Percentiles rank a stretch among this genome's conserved stretches.
phyloP scores from a whole-genome alignment of 2,329 filamentous ascomycete species.

The Lasiodiplodia gonubiensis region DNA sequence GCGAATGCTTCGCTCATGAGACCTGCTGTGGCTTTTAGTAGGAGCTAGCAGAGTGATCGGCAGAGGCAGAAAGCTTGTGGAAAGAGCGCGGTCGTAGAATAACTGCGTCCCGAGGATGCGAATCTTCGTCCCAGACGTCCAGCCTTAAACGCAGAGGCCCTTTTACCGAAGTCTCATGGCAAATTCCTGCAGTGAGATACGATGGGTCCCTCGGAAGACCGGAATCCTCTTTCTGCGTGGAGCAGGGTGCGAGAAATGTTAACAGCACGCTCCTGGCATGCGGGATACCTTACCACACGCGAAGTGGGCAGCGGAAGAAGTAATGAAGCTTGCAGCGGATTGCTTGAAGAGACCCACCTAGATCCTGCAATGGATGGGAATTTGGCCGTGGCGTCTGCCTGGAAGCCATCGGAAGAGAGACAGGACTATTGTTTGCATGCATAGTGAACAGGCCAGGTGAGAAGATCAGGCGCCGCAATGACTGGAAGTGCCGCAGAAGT shows the following conservation, averaged over 20 bases:
- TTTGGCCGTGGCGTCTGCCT: constrained; percentile 10
- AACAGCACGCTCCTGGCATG: neutral
- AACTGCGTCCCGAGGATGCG: neutral
- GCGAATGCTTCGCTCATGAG: neutral
- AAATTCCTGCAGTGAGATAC: neutral
- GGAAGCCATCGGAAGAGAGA: constrained; percentile 9
- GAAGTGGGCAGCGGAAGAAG: constrained; percentile 10
- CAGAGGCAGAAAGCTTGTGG: neutral
- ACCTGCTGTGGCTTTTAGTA: neutral
- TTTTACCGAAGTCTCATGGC: constrained; percentile 13
- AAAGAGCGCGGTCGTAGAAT: neutral
- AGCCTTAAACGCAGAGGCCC: neutral
- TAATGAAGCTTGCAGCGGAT: neutral
- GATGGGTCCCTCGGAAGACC: neutral
- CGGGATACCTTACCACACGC: neutral
- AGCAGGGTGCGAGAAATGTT: constrained; percentile 11
- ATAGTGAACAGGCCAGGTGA: neutral
- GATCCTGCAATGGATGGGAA: neutral
- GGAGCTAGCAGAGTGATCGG: neutral
- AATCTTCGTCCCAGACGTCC: neutral
- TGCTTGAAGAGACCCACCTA: constrained; percentile 16
- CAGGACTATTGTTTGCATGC: constrained; percentile 22
- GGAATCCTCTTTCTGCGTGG: neutral
- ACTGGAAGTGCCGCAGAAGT: constrained; percentile 10
- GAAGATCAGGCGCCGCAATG: neutral